Percentiles rank a stretch among this genome's conserved stretches.
phyloP scores from a whole-genome alignment of 805 yeast species.

The Clavispora fructus region DNA sequence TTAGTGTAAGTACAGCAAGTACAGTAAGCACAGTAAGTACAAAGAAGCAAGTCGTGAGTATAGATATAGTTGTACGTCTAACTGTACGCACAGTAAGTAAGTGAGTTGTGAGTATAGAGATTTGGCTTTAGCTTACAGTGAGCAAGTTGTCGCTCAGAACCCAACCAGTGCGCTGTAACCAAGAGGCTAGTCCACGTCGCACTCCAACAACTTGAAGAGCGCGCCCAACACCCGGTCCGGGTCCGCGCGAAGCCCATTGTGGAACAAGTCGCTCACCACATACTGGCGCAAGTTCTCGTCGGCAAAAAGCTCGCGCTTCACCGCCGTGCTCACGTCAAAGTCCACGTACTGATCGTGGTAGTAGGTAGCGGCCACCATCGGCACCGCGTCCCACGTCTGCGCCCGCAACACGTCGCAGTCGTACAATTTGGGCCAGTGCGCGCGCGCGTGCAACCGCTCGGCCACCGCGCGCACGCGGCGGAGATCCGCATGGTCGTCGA shows the following conservation, averaged over 20 bases:
- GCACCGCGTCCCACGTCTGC: conserved; percentile 31
- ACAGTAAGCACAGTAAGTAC: too few species aligned
- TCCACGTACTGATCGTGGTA: conserved; percentile 50
- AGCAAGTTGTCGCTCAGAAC: too few species aligned
- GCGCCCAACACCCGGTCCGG: conserved; percentile 35
- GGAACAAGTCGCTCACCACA: conserved; percentile 47
- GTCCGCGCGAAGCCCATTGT: conserved; percentile 43
- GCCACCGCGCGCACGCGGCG: conserved; percentile 37
- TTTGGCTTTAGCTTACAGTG: too few species aligned
- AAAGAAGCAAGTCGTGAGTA: too few species aligned
- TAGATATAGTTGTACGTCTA: too few species aligned
- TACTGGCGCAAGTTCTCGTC: conserved; percentile 35
- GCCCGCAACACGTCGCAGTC: conserved; percentile 22
- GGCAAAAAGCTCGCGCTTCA: conserved; percentile 24
- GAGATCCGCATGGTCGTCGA: conserved; percentile 43
- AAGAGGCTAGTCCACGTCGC: conserved; percentile 39
- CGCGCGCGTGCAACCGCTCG: conserved; percentile 25
- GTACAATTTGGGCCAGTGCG: conserved; percentile 35
- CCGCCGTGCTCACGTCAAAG: conserved; percentile 35
- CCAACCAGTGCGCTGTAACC: too few species aligned
- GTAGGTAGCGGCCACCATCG: conserved; percentile 49
- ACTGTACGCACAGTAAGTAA: too few species aligned
- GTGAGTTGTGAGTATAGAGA: too few species aligned
- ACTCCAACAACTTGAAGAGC: conserved; percentile 35
- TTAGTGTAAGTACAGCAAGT: too few species aligned